Evolutionary conservation across 176 grass and related monocot species (phyloP).

Genomic region (Musa beccarii): DNA sequence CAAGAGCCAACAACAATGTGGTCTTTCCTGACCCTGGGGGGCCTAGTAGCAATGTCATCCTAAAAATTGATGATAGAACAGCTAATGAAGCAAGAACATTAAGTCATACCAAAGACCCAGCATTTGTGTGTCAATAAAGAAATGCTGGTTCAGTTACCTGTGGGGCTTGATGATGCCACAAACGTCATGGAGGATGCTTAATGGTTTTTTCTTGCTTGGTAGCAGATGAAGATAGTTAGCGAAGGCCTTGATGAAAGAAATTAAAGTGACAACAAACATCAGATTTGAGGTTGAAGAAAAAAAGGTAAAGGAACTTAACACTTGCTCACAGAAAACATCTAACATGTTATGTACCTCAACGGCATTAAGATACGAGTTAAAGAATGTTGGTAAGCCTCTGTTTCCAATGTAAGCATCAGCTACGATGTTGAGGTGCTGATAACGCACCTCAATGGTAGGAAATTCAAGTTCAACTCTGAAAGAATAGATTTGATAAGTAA

Average conservation of each 20-base stretch:
- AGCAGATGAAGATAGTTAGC: conserved; percentile 53
- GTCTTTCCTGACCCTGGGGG: conserved; percentile 87
- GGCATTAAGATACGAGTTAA: conserved; percentile 51
- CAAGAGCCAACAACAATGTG: conserved; percentile 68
- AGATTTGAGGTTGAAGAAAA: too few relatives aligned
- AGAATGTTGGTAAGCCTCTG: conserved; percentile 73
- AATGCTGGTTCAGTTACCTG: conserved; percentile 26
- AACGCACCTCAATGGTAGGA: conserved; percentile 79
- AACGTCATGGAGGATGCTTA: conserved; percentile 69
- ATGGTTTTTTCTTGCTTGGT: conserved; percentile 53
- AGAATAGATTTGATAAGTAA: too few relatives aligned
- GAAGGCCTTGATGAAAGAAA: conserved; percentile 29
- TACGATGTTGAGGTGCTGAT: conserved; percentile 44
- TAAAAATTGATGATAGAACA: conserved; percentile 5
- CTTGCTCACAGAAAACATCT: not conserved
- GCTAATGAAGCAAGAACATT: too few relatives aligned
- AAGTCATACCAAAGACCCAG: not conserved
- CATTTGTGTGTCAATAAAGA: not conserved
- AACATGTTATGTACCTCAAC: conserved; percentile 41
- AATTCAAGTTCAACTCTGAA: conserved; percentile 67
- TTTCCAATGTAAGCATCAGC: conserved; percentile 63
- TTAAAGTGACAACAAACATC: not conserved
- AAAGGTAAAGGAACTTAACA: too few relatives aligned
- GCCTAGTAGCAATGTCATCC: conserved; percentile 81
- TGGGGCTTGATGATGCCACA: conserved; percentile 78